Conservation (phyloP, 352 stramenopile genomes). For the Phytophthora citrophthora region DNA sequence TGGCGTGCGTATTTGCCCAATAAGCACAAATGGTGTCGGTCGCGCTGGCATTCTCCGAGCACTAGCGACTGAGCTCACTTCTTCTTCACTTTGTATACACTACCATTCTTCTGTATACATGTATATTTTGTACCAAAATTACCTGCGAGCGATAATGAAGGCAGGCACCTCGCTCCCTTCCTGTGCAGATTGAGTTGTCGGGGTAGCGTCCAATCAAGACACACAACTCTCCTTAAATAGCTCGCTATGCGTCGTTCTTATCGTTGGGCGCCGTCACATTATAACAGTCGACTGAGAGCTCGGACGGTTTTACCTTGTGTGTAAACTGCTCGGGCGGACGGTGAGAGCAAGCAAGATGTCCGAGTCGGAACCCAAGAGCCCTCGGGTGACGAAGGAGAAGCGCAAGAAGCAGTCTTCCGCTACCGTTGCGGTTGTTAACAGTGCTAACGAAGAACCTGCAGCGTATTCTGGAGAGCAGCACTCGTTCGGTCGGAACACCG, state of each 20-base stretch:
- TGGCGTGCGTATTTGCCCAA: slow-evolving; percentile 17
- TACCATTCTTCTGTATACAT: too few species aligned
- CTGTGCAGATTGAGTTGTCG: slow-evolving; percentile 12
- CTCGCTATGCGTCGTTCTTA: neutral
- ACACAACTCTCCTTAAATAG: slow-evolving; percentile 12
- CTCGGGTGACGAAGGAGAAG: slow-evolving; percentile 35
- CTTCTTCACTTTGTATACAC: neutral
- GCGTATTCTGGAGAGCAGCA: slow-evolving; percentile 29
- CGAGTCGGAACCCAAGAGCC: slow-evolving; percentile 32
- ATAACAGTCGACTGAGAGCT: slow-evolving; percentile 22
- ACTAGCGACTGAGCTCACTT: neutral
- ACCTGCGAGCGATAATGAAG: neutral
- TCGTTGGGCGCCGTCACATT: slow-evolving; percentile 7
- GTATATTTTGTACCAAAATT: too few species aligned
- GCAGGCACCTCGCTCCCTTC: neutral
- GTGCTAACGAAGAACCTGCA: slow-evolving; percentile 18
- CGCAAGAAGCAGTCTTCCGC: slow-evolving; percentile 42
- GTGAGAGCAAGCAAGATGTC: slow-evolving; percentile 24
- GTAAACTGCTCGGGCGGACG: slow-evolving; percentile 4
- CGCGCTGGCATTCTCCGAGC: slow-evolving; percentile 19
- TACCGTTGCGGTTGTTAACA: slow-evolving; percentile 42
- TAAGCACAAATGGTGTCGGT: slow-evolving; percentile 13
- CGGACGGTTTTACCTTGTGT: neutral
- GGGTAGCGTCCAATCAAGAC: slow-evolving; percentile 8
- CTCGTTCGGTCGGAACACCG: slow-evolving; percentile 27